phyloP scores from a whole-genome alignment of 306 rosid genomes.

The Cicer pinnatifidum region DNA sequence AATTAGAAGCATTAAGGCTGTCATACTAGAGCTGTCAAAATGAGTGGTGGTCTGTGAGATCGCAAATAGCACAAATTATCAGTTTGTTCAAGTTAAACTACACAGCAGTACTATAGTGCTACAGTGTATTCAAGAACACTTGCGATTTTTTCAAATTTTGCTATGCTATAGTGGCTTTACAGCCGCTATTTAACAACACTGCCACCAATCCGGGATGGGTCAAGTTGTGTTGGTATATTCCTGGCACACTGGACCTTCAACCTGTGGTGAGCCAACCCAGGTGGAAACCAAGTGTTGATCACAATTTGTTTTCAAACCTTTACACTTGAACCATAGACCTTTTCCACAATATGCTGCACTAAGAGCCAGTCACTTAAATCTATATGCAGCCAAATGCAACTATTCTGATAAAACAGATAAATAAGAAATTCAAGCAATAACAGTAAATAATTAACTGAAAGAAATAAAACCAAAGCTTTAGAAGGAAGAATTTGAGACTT shows the following conservation, averaged over 20 bases:
- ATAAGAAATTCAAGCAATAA: constrained; percentile 16
- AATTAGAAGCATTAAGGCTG: neutral
- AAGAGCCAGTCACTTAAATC: constrained; percentile 5
- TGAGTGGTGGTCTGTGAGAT: neutral
- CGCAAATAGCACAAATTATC: no score
- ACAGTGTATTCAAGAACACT: no score
- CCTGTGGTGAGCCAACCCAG: neutral
- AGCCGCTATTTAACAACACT: no score
- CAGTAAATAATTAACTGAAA: constrained; percentile 5
- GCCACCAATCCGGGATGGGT: neutral
- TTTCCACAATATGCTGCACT: neutral
- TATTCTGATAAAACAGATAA: constrained; percentile 11
- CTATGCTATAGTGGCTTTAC: no score
- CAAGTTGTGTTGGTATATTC: neutral
- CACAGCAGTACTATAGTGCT: no score
- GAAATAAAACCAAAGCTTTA: neutral
- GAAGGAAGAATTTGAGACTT: constrained; percentile 14
- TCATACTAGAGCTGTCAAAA: neutral
- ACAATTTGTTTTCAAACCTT: neutral
- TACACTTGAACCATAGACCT: constrained; percentile 10
- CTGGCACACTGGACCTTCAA: neutral
- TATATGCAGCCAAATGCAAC: constrained; percentile 4
- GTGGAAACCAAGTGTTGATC: constrained; percentile 1
- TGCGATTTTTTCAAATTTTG: no score
- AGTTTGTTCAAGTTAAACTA: no score